phyloP scores from a whole-genome alignment of 2,329 filamentous ascomycete genomes.

The Harringtonia aguacate region DNA sequence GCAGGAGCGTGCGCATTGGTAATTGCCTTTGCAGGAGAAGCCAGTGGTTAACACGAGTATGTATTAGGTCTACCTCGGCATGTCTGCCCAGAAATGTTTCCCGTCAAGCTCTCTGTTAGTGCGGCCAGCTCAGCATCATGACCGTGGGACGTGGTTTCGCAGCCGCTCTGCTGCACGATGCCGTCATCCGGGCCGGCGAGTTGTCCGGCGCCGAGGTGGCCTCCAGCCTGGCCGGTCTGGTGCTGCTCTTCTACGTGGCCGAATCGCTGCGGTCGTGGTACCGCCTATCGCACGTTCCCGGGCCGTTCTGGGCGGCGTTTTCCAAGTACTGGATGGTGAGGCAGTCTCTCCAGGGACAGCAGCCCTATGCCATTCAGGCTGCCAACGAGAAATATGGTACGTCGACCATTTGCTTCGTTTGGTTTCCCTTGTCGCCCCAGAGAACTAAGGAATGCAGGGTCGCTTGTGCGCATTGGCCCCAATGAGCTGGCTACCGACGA shows the following conservation, averaged over 20 bases:
- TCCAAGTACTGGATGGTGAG: not conserved
- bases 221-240: not conserved
- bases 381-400: not conserved
- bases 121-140: too few relatives aligned
- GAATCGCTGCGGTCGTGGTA: not conserved
- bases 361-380: not conserved
- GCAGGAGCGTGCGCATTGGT: too few relatives aligned
- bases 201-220: not conserved
- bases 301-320: not conserved
- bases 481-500: conserved; percentile 18
- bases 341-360: not conserved
- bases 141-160: too few relatives aligned
- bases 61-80: too few relatives aligned
- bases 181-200: too few relatives aligned
- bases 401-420: not conserved
- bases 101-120: too few relatives aligned
- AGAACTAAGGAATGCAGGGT: too few relatives aligned
- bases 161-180: too few relatives aligned
- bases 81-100: too few relatives aligned
- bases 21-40: too few relatives aligned
- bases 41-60: too few relatives aligned
- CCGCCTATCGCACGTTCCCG: not conserved
- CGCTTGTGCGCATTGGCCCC: conserved; percentile 16
- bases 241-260: not conserved
- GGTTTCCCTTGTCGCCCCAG: too few relatives aligned